A percentile compares a stretch with the other conserved stretches of the same genome.
Conservation (phyloP, 2,329 filamentous ascomycete genomes). For the Hypoxylon sp. region DNA sequence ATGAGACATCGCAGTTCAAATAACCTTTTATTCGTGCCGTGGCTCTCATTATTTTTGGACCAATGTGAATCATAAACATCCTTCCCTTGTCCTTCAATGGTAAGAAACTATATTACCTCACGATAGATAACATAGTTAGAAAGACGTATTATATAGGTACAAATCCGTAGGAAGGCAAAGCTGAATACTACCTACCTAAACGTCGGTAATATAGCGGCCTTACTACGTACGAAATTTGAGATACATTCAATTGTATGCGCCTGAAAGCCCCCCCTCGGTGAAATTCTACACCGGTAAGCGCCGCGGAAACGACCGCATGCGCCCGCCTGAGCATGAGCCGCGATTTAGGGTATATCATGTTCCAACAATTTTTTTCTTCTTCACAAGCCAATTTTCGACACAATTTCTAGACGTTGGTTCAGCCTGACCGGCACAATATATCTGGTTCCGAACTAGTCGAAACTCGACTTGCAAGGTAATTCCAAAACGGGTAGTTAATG, state of each 20-base stretch:
- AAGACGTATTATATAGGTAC: constrained; percentile 3
- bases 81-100: too few relatives aligned
- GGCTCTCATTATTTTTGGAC: not conserved
- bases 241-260: constrained; percentile 9
- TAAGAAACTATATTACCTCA: not conserved
- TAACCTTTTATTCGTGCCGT: not conserved
- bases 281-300: constrained; percentile 37
- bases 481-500: constrained; percentile 37
- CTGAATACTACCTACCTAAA: constrained; percentile 3
- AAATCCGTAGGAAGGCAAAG: not conserved
- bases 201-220: not conserved
- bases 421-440: constrained; percentile 21
- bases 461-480: constrained; percentile 17
- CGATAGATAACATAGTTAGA: constrained; percentile 2
- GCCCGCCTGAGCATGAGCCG: constrained; percentile 12
- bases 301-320: constrained; percentile 20
- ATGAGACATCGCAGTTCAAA: constrained; percentile 2
- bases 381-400: constrained; percentile 21
- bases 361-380: constrained; percentile 10
- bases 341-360: constrained; percentile 11
- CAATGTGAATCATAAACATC: too few relatives aligned
- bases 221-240: constrained; percentile 2
- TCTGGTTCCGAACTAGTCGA: constrained; percentile 32
- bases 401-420: constrained; percentile 10
- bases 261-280: constrained; percentile 26